Evolutionary conservation across 2,329 filamentous ascomycete genomes (phyloP).

Genomic region (Harringtonia aguacate): DNA sequence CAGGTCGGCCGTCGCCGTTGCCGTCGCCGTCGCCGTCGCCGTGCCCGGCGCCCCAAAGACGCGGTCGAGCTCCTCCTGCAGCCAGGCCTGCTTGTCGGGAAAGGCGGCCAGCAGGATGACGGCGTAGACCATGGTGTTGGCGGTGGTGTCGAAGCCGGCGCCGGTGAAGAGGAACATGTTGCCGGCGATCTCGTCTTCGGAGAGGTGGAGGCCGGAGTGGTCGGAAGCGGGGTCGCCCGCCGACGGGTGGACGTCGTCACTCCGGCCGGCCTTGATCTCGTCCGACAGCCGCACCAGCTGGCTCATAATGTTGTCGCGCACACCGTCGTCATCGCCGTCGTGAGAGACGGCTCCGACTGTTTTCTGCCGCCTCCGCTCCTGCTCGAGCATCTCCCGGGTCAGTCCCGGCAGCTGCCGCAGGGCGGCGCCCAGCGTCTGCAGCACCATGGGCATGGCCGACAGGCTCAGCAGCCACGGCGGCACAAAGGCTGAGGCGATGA

Average conservation of each 20-base stretch:
- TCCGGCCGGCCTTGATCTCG: conserved; percentile 13
- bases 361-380: no score
- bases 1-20: not conserved
- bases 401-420: no score
- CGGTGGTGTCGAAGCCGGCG: conserved; percentile 35
- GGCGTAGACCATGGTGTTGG: conserved; percentile 27
- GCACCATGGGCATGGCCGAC: no score
- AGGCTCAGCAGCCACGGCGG: no score
- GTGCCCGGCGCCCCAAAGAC: conserved; percentile 32
- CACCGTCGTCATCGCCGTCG: conserved; percentile 11
- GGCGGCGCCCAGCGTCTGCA: no score
- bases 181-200: conserved; percentile 19
- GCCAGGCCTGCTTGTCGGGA: conserved; percentile 6
- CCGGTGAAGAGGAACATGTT: conserved; percentile 40
- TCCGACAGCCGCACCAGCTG: conserved; percentile 16
- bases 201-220: no score
- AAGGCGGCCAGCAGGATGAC: conserved; percentile 33
- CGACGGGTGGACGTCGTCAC: not conserved
- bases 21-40: no score
- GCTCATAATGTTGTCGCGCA: conserved; percentile 17
- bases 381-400: no score
- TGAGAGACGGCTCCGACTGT: conserved; percentile 17
- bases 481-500: no score
- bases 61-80: conserved; percentile 17
- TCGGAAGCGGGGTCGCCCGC: no score